Evolutionary conservation across 1,284 basidiomycete genomes (phyloP).

Genomic region (Coriolopsis trogii): DNA sequence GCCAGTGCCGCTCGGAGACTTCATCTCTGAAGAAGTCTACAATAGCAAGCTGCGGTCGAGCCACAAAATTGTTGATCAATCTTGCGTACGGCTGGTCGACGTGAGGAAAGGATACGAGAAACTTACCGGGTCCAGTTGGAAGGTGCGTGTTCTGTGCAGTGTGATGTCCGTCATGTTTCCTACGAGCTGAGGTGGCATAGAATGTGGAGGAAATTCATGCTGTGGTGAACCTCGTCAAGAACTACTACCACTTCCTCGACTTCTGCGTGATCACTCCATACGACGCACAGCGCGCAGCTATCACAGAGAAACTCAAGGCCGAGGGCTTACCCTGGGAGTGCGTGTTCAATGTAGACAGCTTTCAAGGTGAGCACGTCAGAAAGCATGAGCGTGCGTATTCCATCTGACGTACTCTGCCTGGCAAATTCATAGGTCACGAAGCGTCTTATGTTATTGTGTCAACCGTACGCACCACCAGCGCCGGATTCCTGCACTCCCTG

Average conservation of each 20-base stretch:
- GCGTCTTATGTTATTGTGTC: conserved; percentile 61
- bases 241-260: conserved; percentile 29
- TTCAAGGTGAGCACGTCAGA: conserved; percentile 63
- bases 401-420: conserved; percentile 7
- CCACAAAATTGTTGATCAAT: conserved; percentile 32
- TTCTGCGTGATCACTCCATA: conserved; percentile 74
- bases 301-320: conserved; percentile 52
- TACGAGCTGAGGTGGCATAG: conserved; percentile 28
- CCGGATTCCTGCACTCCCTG: conserved; percentile 61
- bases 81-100: conserved; percentile 43
- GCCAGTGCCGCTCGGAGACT: conserved; percentile 48
- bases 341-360: conserved; percentile 70
- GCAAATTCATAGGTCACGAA: conserved; percentile 31
- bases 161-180: neutral
- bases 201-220: conserved; percentile 45
- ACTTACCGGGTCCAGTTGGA: conserved; percentile 43
- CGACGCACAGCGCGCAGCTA: conserved; percentile 58
- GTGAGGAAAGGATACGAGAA: conserved; percentile 43
- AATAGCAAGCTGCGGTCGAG: conserved; percentile 37
- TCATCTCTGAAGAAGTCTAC: conserved; percentile 51
- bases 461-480: conserved; percentile 55
- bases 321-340: conserved; percentile 51
- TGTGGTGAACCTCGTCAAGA: conserved; percentile 40
- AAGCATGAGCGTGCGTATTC: conserved; percentile 20
- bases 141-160: conserved; percentile 34